Evolutionary conservation across 2,329 filamentous ascomycete genomes (phyloP), one percentile per base, ranked within the genome.

Genomic region (Trichophyton simii): DNA sequence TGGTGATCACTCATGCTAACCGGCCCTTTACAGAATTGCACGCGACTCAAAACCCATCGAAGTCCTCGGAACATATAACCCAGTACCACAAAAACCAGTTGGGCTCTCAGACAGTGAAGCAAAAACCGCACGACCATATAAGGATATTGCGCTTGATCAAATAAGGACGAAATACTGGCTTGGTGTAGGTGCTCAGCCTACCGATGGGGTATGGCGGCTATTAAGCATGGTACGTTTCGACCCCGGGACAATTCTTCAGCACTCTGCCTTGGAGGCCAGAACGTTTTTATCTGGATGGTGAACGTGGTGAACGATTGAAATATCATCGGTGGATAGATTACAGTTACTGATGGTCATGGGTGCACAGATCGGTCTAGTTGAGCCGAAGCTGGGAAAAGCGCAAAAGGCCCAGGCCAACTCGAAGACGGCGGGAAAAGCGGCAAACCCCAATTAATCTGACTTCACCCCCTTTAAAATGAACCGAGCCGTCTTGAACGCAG

Each of bases 121-220:
- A 34, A 70, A 71, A 60, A 68, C 81, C n/a, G 83, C 84, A 18
- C 83, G 85, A 62, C 82, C 88, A 61, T 89, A 88, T 79, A 99
- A 99, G 76, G 91, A 97, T 67, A 88, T 99, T 72, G 86, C 89
- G 70, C 81, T 99, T 13, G 94, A 99, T 74, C 78, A 83, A 6
- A 79, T 83, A 66, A 81, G 94, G 63, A 88, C 92, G 62, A 87
- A 87, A 74, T 99, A 99, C 78, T 99, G 94, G 94, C 81, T 99
- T 41, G 94, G 94, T 72, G 92, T 97, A 2, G 94, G 94, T 0
- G 94, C 94, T 61, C 94, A 99, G 77, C 94, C 94, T 8, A 91
- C 88, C 65, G 89, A 96, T 67, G 86, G 89, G 2, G 89, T 88
- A 41, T 96, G 91, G 91, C 82, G 89, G 72, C 75, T 97, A 68